Evolutionary conservation across 179 eudicot genomes (phyloP).

Genomic region (Pouteria campechiana): DNA sequence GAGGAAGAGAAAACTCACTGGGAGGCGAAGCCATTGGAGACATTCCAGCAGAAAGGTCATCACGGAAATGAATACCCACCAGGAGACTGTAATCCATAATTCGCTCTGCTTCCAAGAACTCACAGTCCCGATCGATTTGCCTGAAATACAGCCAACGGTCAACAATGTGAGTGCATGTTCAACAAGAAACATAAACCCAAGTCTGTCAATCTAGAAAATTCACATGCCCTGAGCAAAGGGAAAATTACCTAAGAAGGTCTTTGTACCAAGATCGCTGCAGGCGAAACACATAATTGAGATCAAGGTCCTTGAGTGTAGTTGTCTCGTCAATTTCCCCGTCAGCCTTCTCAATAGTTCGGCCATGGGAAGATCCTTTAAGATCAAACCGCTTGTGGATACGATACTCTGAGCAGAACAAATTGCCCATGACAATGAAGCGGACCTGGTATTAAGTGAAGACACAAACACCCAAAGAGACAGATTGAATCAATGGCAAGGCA

Average conservation of each 20-base stretch:
- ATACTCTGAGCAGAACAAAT: constrained; percentile 86
- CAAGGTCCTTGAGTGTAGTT: constrained; percentile 95
- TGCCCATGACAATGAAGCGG: constrained; percentile 94
- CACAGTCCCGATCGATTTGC: constrained; percentile 89
- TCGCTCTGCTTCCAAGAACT: constrained; percentile 77
- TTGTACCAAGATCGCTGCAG: constrained; percentile 72
- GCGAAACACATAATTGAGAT: constrained; percentile 76
- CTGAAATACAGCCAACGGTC: too few relatives aligned
- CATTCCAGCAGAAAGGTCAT: constrained; percentile 58
- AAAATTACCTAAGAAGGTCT: constrained; percentile 75
- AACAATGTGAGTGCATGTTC: too few relatives aligned
- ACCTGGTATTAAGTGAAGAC: constrained; percentile 36
- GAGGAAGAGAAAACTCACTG: too few relatives aligned
- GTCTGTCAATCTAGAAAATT: too few relatives aligned
- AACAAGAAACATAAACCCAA: too few relatives aligned
- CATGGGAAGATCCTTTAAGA: constrained; percentile 91
- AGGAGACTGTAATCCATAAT: constrained; percentile 97
- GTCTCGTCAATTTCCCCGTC: constrained; percentile 90
- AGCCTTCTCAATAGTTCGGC: constrained; percentile 71
- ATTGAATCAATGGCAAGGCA: background rate
- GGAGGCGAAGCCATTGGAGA: too few relatives aligned
- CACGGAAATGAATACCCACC: constrained; percentile 88
- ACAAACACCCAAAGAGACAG: background rate
- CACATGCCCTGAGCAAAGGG: too few relatives aligned
- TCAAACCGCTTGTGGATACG: constrained; percentile 84